Base-by-base conservation (phyloP, 345 rosid species). In the Carallia pectinifolia region DNA sequence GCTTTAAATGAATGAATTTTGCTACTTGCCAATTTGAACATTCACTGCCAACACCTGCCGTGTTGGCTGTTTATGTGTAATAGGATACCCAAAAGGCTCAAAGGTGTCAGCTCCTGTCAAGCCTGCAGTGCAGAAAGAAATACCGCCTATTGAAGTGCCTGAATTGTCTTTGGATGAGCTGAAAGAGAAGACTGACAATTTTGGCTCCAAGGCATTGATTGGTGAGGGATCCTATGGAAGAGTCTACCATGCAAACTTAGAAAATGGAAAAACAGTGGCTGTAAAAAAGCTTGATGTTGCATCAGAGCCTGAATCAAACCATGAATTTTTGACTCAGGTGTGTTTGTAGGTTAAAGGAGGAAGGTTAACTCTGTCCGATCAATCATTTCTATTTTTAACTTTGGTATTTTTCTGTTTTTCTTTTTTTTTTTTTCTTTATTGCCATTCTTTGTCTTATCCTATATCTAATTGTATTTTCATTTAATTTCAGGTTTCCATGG, bases 161-260 rank as follows among this genome's bases (percentile, higher is more conserved):
- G 83, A 79, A 23, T 74, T 96, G 76, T 81, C 93, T 69, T 73
- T 86, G 78, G 87, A 80, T 53, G 96, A 87, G 64, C 79, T 96
- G 78, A 92, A 82, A 88, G 98, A 88, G 69, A 90, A 88, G 83
- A 95, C 99, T 19, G 96, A 87, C 62, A 86, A 86, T 80, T 92
- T 96, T 52, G 94, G 99, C 58, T 90, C 98, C 50, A 89, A 89
- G 88, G 88, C 98, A 33, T 85, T 96, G 81, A 90, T 96, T 71
- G 99, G 99, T 38, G 99, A 96, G 88, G 98, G 99, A 62, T 96
- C 98, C 2, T 96, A 92, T 69, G 99, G 98, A 75, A 89, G 96
- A 84, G 99, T 92, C 48, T 96, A 92, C 77, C 88, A 80, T 58
- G 95, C 96, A 48, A 88, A 68, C 73, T 79, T 92, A 59, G 79